A percentile compares a stretch with the other conserved stretches of the same genome.
phyloP scores from a whole-genome alignment of 108 stramenopile genomes.

The Conticribra guillardii region DNA sequence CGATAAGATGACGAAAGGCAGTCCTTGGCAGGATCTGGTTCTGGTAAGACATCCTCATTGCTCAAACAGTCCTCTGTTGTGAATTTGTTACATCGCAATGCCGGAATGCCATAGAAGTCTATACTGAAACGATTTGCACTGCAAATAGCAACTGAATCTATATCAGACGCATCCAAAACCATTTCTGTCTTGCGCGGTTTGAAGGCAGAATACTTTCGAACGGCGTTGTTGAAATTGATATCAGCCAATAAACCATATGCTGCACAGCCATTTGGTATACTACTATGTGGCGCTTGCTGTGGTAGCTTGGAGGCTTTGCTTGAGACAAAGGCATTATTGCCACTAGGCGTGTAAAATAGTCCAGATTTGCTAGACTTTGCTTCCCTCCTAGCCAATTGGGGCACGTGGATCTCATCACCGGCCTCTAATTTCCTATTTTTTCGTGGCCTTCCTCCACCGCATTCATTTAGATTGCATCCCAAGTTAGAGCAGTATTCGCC shows the following conservation, averaged over 20 bases:
- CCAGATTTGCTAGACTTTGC: background rate
- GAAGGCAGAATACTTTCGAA: background rate
- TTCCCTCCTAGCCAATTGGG: background rate
- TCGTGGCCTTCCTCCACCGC: conserved; percentile 2
- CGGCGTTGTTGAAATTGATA: background rate
- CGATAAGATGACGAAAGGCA: background rate
- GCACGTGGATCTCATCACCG: no score
- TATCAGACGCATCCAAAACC: background rate
- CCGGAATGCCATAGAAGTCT: background rate
- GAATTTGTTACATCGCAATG: background rate
- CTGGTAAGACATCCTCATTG: background rate
- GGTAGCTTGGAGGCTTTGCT: background rate
- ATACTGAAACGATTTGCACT: conserved; percentile 5
- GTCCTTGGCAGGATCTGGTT: background rate
- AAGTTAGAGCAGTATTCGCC: conserved; percentile 3
- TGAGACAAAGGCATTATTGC: background rate
- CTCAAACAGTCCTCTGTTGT: background rate
- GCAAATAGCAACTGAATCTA: background rate
- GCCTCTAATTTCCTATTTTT: background rate
- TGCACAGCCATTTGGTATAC: background rate
- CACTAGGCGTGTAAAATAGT: background rate
- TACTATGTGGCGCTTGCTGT: background rate
- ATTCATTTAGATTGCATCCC: conserved; percentile 1
- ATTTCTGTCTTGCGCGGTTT: background rate
- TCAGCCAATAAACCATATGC: conserved; percentile 2